Percentiles rank a stretch among this genome's conserved stretches.
These are phyloP conservation scores for Coemansia sp. DNA, from an alignment of 192 early-diverging fungal species.

Conservation along the genomic window DNA sequence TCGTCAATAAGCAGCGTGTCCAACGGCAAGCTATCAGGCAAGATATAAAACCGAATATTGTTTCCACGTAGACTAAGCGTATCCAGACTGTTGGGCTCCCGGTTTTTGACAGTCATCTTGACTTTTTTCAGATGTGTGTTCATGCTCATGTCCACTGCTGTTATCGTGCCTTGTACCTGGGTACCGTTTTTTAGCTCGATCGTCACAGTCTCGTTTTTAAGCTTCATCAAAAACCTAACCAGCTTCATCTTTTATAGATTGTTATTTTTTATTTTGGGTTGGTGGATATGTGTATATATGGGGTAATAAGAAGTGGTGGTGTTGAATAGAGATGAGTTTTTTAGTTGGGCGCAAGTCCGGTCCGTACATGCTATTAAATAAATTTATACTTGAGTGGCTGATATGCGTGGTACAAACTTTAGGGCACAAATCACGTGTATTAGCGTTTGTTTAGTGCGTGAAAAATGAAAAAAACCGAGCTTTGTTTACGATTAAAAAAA, in stretches of 20 bases:
- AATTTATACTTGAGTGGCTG: background rate
- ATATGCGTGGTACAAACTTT: background rate
- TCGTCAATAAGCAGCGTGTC: constrained; percentile 97
- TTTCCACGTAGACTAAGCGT: constrained; percentile 94
- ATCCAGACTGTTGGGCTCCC: constrained; percentile 87
- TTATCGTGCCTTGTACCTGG: constrained; percentile 93
- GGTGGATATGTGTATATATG: background rate
- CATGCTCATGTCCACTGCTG: constrained; percentile 98
- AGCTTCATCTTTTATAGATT: constrained; percentile 40
- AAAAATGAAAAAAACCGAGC: no score
- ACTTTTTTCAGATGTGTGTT: constrained; percentile 98
- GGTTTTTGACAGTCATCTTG: constrained; percentile 96
- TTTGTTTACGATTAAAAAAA: background rate
- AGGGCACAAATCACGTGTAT: constrained; percentile 14
- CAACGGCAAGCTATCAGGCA: constrained; percentile 92
- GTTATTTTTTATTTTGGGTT: background rate
- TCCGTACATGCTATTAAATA: background rate
- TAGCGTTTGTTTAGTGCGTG: background rate
- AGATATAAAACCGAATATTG: constrained; percentile 92
- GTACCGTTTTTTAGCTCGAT: constrained; percentile 99
- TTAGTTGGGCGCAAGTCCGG: no score
- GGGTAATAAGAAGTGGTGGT: no score
- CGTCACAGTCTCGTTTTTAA: constrained; percentile 94
- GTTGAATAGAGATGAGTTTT: background rate
- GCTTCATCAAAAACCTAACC: constrained; percentile 94